phyloP scores from a whole-genome alignment of 371 early-diverging fungal species.

The Saksenaea oblongispora region DNA sequence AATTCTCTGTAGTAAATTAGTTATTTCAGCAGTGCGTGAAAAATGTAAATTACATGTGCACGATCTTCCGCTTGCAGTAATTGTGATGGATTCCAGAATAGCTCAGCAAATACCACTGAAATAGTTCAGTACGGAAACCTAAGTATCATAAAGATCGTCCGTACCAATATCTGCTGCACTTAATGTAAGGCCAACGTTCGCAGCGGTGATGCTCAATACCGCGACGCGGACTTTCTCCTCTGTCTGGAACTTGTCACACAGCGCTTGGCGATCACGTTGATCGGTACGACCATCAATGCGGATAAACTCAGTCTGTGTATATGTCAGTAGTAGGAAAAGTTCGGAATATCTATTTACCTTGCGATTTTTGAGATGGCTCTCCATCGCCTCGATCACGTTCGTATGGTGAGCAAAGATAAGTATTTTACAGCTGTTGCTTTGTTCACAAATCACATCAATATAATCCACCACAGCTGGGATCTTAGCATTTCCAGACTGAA shows the following conservation, averaged over 20 bases:
- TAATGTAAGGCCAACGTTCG: slow-evolving; percentile 63
- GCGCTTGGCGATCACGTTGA: slow-evolving; percentile 22
- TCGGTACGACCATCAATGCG: slow-evolving; percentile 63
- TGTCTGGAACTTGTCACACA: slow-evolving; percentile 47
- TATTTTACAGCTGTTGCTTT: slow-evolving; percentile 48
- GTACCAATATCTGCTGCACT: slow-evolving; percentile 51
- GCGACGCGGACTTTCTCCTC: slow-evolving; percentile 44
- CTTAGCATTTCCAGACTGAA: slow-evolving; percentile 45
- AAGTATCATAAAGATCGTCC: neutral
- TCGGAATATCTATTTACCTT: slow-evolving; percentile 13
- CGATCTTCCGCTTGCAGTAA: slow-evolving; percentile 53
- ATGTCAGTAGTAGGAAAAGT: neutral
- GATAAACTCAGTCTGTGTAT: slow-evolving; percentile 39
- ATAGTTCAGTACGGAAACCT: neutral
- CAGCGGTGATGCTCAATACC: slow-evolving; percentile 58
- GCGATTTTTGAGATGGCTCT: slow-evolving; percentile 20
- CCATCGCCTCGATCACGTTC: slow-evolving; percentile 43
- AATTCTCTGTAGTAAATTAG: slow-evolving; percentile 35
- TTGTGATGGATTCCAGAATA: slow-evolving; percentile 70
- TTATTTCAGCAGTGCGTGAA: neutral
- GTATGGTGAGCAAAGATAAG: slow-evolving; percentile 67
- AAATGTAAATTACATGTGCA: slow-evolving; percentile 27
- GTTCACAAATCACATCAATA: slow-evolving; percentile 39
- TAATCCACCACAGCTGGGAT: slow-evolving; percentile 48
- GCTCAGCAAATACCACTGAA: slow-evolving; percentile 65